Evolutionary conservation across 2,329 filamentous ascomycete genomes (phyloP).

Genomic region (Graphiopsis chlorocephala): DNA sequence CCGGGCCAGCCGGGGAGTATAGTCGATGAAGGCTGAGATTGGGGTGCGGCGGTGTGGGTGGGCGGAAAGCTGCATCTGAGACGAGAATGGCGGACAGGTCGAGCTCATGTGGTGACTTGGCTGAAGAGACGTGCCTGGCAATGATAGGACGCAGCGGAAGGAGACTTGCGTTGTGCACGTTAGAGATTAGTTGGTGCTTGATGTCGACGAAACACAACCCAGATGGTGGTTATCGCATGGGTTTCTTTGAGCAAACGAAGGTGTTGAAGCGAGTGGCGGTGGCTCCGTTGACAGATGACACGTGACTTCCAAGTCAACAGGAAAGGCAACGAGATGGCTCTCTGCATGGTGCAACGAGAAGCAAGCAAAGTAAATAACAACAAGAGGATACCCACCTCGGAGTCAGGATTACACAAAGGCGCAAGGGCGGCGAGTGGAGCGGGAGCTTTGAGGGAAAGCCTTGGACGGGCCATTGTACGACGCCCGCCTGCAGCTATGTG

Average conservation of each 20-base stretch:
- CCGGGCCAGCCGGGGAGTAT: slow-evolving; percentile 29
- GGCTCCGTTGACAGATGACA: slow-evolving; percentile 19
- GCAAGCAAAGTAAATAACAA: slow-evolving; percentile 20
- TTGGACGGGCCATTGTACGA: slow-evolving; percentile 15
- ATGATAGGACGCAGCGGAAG: slow-evolving; percentile 6
- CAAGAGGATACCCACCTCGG: slow-evolving; percentile 14
- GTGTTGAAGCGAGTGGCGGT: slow-evolving; percentile 16
- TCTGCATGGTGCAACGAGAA: slow-evolving; percentile 23
- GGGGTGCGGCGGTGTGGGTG: slow-evolving; percentile 28
- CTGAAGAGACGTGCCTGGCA: slow-evolving; percentile 7
- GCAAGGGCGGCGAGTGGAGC: slow-evolving; percentile 25
- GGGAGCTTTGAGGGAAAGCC: slow-evolving; percentile 9
- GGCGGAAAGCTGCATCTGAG: slow-evolving; percentile 35
- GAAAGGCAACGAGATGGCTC: slow-evolving; percentile 18
- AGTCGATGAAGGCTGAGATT: slow-evolving; percentile 33
- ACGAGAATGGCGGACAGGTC: slow-evolving; percentile 23
- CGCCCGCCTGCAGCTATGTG: slow-evolving; percentile 12
- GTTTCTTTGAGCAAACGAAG: slow-evolving; percentile 3
- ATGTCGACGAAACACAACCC: neutral
- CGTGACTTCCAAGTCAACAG: slow-evolving; percentile 13
- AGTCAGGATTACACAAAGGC: slow-evolving; percentile 24
- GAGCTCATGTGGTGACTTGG: slow-evolving; percentile 8
- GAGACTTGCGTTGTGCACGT: slow-evolving; percentile 2
- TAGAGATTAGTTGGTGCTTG: neutral
- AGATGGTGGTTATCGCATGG: neutral